phyloP scores from a whole-genome alignment of 352 stramenopile genomes.

The Pythium volutum region DNA sequence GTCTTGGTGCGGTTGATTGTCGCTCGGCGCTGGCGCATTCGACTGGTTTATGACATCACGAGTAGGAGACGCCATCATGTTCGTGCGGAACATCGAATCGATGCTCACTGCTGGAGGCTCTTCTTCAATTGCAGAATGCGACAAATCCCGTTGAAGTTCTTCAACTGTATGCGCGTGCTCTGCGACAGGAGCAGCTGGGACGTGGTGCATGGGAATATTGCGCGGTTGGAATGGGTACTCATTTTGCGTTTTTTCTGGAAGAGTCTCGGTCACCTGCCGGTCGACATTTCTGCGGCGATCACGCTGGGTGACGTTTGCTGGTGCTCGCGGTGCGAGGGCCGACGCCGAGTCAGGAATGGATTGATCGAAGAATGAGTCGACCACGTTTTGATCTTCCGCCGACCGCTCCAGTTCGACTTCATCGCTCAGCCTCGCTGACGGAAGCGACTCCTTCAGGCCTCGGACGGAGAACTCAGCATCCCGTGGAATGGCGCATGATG shows the following conservation, averaged over 20 bases:
- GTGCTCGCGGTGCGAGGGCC: constrained; percentile 24
- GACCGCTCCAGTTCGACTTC: neutral
- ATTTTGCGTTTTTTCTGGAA: neutral
- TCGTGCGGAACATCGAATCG: constrained; percentile 2
- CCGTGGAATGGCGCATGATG: neutral
- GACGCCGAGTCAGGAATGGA: constrained; percentile 31
- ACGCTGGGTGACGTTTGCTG: constrained; percentile 37
- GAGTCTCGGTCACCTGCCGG: neutral
- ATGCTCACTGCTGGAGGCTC: constrained; percentile 9
- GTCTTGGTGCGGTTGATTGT: neutral
- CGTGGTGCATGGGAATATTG: neutral
- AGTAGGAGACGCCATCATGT: neutral
- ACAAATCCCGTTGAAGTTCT: neutral
- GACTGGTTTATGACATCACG: neutral
- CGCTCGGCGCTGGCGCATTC: neutral
- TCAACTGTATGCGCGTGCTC: neutral
- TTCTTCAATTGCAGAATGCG: neutral
- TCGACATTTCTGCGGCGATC: constrained; percentile 12
- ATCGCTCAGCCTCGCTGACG: neutral
- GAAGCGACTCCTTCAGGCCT: neutral
- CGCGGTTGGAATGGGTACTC: neutral
- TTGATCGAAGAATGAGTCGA: constrained; percentile 39
- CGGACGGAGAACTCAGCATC: neutral
- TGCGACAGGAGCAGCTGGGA: constrained; percentile 14
- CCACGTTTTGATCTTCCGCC: neutral